phyloP scores from a whole-genome alignment of 441 rosid genomes.

The Syzygium malaccense region DNA sequence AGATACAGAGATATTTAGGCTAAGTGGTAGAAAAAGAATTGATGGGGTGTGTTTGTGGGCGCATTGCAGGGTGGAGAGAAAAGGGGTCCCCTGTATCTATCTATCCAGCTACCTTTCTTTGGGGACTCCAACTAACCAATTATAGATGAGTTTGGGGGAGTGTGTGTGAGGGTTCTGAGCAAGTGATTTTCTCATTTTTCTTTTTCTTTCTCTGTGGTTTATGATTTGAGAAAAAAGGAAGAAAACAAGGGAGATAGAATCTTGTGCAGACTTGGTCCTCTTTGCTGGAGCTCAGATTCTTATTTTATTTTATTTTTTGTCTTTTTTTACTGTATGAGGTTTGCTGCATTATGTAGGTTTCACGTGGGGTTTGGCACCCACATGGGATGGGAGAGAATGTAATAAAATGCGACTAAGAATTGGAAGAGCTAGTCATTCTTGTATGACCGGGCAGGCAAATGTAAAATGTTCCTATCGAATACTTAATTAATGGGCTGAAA shows the following conservation, averaged over 20 bases:
- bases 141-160: not conserved
- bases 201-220: not conserved
- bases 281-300: not conserved
- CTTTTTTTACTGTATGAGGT: not conserved
- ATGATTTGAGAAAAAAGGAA: not conserved
- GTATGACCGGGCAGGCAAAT: not conserved
- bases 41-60: not conserved
- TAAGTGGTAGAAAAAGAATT: not conserved
- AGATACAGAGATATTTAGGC: not conserved
- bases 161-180: not conserved
- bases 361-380: not conserved
- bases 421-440: not conserved
- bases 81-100: not conserved
- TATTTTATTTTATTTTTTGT: not conserved
- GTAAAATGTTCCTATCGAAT: not conserved
- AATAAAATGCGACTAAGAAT: not conserved
- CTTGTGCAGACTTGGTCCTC: not conserved
- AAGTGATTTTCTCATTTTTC: not conserved
- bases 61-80: not conserved
- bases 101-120: slow-evolving; percentile 21
- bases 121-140: slow-evolving; percentile 12
- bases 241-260: not conserved
- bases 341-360: not conserved
- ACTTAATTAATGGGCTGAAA: not conserved
- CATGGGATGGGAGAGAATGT: not conserved